Base-by-base conservation (phyloP, 208 protist species). In the Angomonas ambiguus region DNA sequence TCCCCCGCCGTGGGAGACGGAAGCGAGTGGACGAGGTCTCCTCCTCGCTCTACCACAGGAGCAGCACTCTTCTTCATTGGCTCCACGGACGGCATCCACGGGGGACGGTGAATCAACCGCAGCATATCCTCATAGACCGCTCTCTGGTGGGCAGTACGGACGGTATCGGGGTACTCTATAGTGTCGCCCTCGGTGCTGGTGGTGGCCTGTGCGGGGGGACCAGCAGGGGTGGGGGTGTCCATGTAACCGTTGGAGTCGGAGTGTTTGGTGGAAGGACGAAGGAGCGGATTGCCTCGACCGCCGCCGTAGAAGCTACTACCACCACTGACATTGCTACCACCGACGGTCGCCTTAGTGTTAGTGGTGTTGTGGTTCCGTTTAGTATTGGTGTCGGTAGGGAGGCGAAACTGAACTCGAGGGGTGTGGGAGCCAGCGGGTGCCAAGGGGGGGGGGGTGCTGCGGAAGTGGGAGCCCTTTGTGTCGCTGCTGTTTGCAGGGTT, bases 91-190 rank as follows among this genome's bases (percentile, higher is more conserved):
- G 33, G 51, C 6, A 51, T 60, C 10, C 51, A 30, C n/a, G 67
- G 62, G 4, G 69, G 63, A 0, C 35, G 34, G 24, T 67, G 57
- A 10, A 80, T 65, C n/a, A 80, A 51, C 8, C 32, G 69, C 33
- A 71, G 67, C 72, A 83, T 69, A 25, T 83, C 70, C 25, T 31
- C 34, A 70, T 85, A 82, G 16, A 85, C 67, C 5, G 16, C 41
- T 16, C 67, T 63, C 51, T 82, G 76, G n/a, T 65, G 69, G 1
- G 51, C 24, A 2, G 70, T 71, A 20, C 20, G 62, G 20, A 64
- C 33, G 27, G 16, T 51, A 5, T 51, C 24, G 18, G 22, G 32
- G 10, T 20, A 56, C 20, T n/a, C 22, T 28, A 35, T 16, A 1
- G 22, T 16, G 32, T 5, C 27, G 27, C 16, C 11, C 11, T 13